Base-by-base conservation (phyloP, 139 green algal species). In the Closterium sp. region DNA sequence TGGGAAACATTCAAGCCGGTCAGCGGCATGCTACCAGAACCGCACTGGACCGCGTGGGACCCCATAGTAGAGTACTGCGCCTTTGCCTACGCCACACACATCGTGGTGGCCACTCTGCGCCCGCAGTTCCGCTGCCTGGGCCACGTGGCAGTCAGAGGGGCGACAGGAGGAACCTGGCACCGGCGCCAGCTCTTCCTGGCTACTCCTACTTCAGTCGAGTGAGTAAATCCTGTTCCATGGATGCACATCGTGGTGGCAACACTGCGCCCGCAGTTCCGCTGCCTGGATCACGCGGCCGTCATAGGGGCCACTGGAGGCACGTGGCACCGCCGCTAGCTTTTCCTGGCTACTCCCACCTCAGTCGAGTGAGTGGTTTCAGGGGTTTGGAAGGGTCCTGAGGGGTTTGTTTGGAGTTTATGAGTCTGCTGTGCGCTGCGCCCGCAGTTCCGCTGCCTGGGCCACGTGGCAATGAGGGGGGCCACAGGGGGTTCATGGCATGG, bases 41-140 rank as follows among this genome's bases (percentile, higher is more conserved):
- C 91, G 27, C 22, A 94, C n/a, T 94, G 91, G 91, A 91, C 30
- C 24, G 91, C 91, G 17, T 94, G 91, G 91, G 91, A 94, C 28
- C 89, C 70, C 17, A 88, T 32, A 17, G 92, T 94, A 11, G 92
- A 94, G 89, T 88, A 94, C 87, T 94, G 92, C 45, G 92, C 92
- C 21, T n/a, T 94, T 22, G 92, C 89, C 21, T 94, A 94, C 89
- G 17, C 24, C 17, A 28, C 38, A 1, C 92, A 90, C 85, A 45
- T 94, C 29, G 79, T 85, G 31, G 93, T 94, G 0, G 34, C 38
- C 0, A 84, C 89, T 0, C 84, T 93, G 0, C 32, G 91, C 29
- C 91, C 91, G 17, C n/a, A 34, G 34, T 94, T 94, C 73, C 91
- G 91, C 6, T 90, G 31, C 89, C 88, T 94, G 22, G 91, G 91